These are phyloP conservation scores for Chrysoporthe austroafricana DNA, from an alignment of 2,329 filamentous ascomycete species.

Conservation along the genomic window DNA sequence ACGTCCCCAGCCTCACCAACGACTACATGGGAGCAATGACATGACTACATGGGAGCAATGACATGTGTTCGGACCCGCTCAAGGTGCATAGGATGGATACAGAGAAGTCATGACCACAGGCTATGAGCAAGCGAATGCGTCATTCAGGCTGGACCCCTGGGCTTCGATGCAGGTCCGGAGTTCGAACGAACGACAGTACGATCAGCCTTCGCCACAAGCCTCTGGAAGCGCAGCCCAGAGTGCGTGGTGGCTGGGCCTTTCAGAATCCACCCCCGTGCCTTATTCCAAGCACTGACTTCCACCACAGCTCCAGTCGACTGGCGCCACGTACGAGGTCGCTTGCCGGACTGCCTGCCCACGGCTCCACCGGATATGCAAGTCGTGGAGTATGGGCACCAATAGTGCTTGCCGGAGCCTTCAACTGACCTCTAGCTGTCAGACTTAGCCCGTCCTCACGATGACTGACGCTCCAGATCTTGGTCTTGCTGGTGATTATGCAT, in stretches of 20 bases:
- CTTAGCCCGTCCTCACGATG: conserved; percentile 16
- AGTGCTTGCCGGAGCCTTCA: conserved; percentile 11
- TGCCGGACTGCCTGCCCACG: conserved; percentile 39
- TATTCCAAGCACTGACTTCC: conserved; percentile 19
- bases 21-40: neutral
- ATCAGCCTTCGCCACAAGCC: neutral
- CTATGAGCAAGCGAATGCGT: neutral
- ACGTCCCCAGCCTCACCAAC: neutral
- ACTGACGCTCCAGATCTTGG: conserved; percentile 11
- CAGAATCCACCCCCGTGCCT: neutral
- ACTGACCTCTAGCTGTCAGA: conserved; percentile 10
- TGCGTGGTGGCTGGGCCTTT: neutral
- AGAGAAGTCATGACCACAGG: neutral
- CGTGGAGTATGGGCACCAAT: conserved; percentile 36
- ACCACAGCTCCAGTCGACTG: conserved; percentile 34
- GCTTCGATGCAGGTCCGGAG: conserved; percentile 5
- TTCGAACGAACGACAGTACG: neutral
- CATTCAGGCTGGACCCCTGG: neutral
- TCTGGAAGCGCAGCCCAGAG: neutral
- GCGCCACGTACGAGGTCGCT: conserved; percentile 43
- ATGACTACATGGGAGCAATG: neutral
- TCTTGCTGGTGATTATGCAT: neutral
- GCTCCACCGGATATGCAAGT: conserved; percentile 38
- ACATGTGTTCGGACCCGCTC: neutral
- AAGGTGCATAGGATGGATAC: neutral